phyloP scores from a whole-genome alignment of 768 basidiomycete genomes.

The Coprinopsis sp. region DNA sequence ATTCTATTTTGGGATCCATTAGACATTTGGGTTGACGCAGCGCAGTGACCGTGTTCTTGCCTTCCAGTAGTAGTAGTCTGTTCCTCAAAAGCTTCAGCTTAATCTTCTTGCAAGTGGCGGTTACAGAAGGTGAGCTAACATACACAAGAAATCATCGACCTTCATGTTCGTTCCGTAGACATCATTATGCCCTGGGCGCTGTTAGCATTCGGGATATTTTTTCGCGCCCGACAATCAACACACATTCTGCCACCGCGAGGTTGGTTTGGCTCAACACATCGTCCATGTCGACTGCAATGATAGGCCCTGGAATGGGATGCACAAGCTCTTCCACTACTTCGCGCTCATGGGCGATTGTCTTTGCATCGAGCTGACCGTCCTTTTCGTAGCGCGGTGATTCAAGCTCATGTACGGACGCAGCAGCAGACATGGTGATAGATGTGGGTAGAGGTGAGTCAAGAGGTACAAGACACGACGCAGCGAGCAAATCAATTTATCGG shows the following conservation, averaged over 20 bases:
- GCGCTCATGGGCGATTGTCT: conserved; percentile 7
- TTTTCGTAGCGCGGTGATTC: conserved; percentile 4
- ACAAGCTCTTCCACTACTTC: conserved; percentile 13
- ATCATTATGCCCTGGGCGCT: conserved; percentile 58
- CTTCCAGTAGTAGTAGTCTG: conserved; percentile 78
- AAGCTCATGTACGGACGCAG: conserved; percentile 21
- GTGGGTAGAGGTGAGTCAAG: not conserved
- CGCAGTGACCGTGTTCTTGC: conserved; percentile 22
- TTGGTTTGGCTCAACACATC: conserved; percentile 70
- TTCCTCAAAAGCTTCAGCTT: conserved; percentile 1
- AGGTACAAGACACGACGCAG: no score
- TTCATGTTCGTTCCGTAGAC: conserved; percentile 53
- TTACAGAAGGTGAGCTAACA: no score
- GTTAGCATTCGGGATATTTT: not conserved
- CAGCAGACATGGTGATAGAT: conserved; percentile 25
- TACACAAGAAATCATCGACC: conserved; percentile 57
- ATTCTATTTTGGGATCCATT: conserved; percentile 34
- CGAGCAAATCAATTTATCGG: no score
- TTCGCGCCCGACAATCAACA: conserved; percentile 16
- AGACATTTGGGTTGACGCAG: not conserved
- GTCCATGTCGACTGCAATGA: conserved; percentile 64
- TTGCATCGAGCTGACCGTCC: not conserved
- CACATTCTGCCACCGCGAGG: conserved; percentile 50
- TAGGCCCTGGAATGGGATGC: conserved; percentile 25
- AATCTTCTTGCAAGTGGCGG: not conserved